Evolutionary conservation across 1,284 basidiomycete species (phyloP), one percentile per base, ranked within the genome.

Genomic region (Ustilago shanxiensis): DNA sequence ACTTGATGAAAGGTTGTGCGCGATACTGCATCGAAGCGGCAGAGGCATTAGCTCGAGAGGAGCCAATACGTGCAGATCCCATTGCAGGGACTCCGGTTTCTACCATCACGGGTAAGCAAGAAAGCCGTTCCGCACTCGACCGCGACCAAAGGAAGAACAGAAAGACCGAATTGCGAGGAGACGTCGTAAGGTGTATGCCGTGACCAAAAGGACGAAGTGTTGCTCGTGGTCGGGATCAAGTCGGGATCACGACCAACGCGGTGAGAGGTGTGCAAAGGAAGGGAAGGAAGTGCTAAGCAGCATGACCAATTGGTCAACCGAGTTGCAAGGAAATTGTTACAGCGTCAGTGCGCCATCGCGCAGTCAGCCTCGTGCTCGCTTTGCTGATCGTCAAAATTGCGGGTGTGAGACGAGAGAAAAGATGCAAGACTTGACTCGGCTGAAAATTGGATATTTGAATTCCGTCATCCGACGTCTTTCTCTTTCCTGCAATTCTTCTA

Each of bases 1-100:
- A 37, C 58, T 72, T 72, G 66, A 74, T 41, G 45, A 77, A 69
- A 16, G 72, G 71, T 31, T 76, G 69, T 5, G 69, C 77, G 16
- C 66, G 67, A 50, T 60, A 74, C 29, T 68, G 67, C 37, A 67
- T 20, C 16, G 64, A 56, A 51, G 35, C 51, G n/a, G 55, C 66
- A 18, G 63, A 20, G 16, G n/a, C 31, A 22, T 41, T 45, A 22
- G 28, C 28, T 35, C 54, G 53, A 31, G 47, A 29, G 9, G 60
- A 47, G 6, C 22, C 35, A 24, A 49, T 54, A 11, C 49, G 52
- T 35, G 68, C 31, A 13, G 58, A 31, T 20, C 51, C 57, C 41
- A 47, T 31, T 6, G 59, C 8, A 31, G 54, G 50, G 37, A 49
- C 20, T 18, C 31, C 39, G 13, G 60, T 51, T 31, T 52, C 16